phyloP scores from a whole-genome alignment of 345 rosid genomes.

The Barbarea vulgaris region DNA sequence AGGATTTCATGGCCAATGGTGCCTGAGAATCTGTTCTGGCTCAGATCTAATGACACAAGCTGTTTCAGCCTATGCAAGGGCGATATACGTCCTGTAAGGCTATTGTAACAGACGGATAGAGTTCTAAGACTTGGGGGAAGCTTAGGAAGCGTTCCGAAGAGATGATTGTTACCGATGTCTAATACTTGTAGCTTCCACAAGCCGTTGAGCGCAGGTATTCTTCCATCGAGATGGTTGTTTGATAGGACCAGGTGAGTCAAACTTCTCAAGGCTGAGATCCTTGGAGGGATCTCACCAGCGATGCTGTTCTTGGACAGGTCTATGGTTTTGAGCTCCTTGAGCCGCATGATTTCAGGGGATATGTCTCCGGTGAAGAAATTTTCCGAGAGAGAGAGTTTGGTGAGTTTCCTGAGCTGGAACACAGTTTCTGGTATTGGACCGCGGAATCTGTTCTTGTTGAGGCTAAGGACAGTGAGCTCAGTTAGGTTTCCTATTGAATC shows the following conservation, averaged over 20 bases:
- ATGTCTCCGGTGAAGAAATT: conserved; percentile 61
- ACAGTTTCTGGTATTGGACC: conserved; percentile 60
- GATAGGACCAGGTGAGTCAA: conserved; percentile 44
- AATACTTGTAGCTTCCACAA: conserved; percentile 55
- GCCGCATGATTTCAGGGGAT: conserved; percentile 32
- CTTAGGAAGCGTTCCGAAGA: conserved; percentile 49
- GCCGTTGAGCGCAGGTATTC: conserved; percentile 52
- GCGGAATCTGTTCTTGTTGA: conserved; percentile 53
- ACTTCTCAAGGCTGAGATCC: conserved; percentile 47
- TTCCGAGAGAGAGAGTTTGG: conserved; percentile 39
- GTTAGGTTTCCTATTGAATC: conserved; percentile 53
- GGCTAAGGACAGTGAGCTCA: conserved; percentile 51
- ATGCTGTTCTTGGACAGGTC: conserved; percentile 56
- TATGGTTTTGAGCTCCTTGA: conserved; percentile 43
- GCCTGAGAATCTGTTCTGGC: conserved; percentile 56
- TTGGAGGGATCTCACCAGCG: conserved; percentile 48
- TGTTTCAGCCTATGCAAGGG: conserved; percentile 38
- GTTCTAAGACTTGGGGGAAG: conserved; percentile 53
- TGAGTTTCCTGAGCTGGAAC: conserved; percentile 49
- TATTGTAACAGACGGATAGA: conserved; percentile 45
- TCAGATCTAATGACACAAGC: conserved; percentile 46
- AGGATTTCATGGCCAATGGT: conserved; percentile 45
- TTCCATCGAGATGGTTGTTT: conserved; percentile 50
- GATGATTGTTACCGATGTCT: conserved; percentile 50
- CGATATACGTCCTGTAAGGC: conserved; percentile 51